A percentile compares a stretch with the other conserved stretches of the same genome.
phyloP scores from a whole-genome alignment of 306 rosid genomes.

The Ammopiptanthus mongolicus region DNA sequence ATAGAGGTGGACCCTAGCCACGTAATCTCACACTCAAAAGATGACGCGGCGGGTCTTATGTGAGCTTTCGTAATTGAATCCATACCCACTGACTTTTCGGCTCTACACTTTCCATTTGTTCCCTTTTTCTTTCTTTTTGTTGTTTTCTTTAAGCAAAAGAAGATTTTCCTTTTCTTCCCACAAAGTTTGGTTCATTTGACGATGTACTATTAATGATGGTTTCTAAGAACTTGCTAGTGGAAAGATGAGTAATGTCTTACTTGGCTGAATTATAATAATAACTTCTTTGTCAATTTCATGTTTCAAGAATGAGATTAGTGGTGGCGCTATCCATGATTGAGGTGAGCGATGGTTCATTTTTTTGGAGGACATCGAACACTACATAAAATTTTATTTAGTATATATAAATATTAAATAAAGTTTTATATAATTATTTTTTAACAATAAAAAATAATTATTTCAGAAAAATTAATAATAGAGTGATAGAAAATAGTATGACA shows the following conservation, averaged over 20 bases:
- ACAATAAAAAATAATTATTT: too few relatives aligned
- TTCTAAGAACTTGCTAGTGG: neutral
- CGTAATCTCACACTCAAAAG: neutral
- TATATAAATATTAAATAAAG: too few relatives aligned
- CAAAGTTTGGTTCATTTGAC: neutral
- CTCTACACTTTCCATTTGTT: neutral
- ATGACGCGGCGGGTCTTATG: neutral
- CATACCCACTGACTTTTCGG: neutral
- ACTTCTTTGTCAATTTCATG: neutral
- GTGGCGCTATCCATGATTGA: too few relatives aligned
- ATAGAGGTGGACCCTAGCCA: neutral
- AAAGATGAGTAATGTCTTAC: constrained; percentile 22
- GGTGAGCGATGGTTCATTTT: too few relatives aligned
- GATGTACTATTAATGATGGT: constrained; percentile 1
- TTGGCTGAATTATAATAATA: neutral
- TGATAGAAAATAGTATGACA: too few relatives aligned
- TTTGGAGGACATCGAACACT: too few relatives aligned
- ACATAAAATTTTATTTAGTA: too few relatives aligned
- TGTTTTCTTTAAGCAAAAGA: neutral
- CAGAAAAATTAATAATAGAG: too few relatives aligned
- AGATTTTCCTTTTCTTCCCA: neutral
- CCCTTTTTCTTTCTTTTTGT: neutral
- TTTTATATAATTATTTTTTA: too few relatives aligned
- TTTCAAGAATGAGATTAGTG: neutral
- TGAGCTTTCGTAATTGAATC: neutral